Evolutionary conservation across 176 grass and related monocot species (phyloP), one percentile per base, ranked within the genome.

Genomic region (Oryza meridionalis): DNA sequence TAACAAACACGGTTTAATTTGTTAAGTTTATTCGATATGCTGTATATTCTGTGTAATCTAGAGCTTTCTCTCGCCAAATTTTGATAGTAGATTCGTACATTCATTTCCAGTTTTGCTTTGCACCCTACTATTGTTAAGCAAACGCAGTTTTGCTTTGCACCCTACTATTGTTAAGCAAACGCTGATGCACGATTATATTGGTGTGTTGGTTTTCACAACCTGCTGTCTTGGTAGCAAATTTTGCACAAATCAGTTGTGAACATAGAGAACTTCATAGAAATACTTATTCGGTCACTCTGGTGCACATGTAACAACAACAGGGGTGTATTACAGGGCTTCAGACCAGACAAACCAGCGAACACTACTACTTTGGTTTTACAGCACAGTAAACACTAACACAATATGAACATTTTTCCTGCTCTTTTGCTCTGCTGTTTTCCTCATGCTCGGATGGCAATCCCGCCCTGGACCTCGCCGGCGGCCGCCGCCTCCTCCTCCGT

Each of bases 361-460:
- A 40, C 38, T 40, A 40, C 38, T 40, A 8, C 38, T 40, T 38
- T 40, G 38, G 7, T 81, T 81, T 81, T 72, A 85, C 77, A 49
- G 12, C 58, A 50, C 69, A 33, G 81, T 64, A 16, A 58, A 58
- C 53, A 58, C 53, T 58, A 58, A 58, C 53, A 38, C 64, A 27
- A 15, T 44, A 85, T 81, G 65, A 50, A 81, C 77, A 72, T 45
- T 6, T 19, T 14, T 62, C 33, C 13, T 51, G 37, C 7, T 51
- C 70, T 82, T 82, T 53, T 77, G 58, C 67, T 72, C 17, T 32
- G 65, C 46, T 31, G 29, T 44, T 3, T 72, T 19, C 29, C 17
- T 89, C 83, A 82, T n/a, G 87, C 17, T n/a, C 32, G 78, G 66
- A 81, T 82, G 83, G 78, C 37, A 67, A 85, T 81, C 2, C 53